phyloP scores from a whole-genome alignment of 768 basidiomycete species.

The Mycena galericulata region DNA sequence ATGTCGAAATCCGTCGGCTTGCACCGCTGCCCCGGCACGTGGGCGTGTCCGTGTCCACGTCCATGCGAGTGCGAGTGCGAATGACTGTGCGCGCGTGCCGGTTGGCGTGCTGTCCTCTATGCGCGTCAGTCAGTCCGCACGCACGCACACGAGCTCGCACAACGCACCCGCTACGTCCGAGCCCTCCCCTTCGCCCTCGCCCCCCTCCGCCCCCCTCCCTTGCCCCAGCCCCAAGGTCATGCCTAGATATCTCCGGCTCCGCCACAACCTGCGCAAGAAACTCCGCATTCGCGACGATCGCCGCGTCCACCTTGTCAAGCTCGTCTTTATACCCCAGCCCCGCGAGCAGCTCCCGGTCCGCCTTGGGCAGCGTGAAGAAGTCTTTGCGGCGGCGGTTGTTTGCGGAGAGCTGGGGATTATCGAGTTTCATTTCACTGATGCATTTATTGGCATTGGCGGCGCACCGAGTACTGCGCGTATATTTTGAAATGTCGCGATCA shows the following conservation, averaged over 20 bases:
- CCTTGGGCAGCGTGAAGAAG: slow-evolving; percentile 73
- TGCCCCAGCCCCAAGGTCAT: slow-evolving; percentile 50
- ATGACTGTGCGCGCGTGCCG: not conserved
- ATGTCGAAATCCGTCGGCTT: slow-evolving; percentile 79
- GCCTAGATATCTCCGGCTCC: slow-evolving; percentile 85
- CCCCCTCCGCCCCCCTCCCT: too few species aligned
- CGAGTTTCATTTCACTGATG: too few species aligned
- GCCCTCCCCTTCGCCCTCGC: too few species aligned
- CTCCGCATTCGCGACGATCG: slow-evolving; percentile 83
- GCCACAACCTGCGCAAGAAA: slow-evolving; percentile 82
- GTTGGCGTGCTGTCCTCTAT: not conserved
- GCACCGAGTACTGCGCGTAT: too few species aligned
- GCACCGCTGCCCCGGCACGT: slow-evolving; percentile 48
- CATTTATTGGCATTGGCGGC: too few species aligned
- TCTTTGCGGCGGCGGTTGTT: slow-evolving; percentile 81
- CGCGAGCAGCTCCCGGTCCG: slow-evolving; percentile 77
- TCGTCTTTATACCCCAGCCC: slow-evolving; percentile 82
- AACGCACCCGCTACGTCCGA: too few species aligned
- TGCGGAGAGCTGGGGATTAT: slow-evolving; percentile 62
- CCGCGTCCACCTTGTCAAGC: slow-evolving; percentile 82
- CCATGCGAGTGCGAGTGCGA: slow-evolving; percentile 25
- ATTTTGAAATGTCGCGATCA: too few species aligned
- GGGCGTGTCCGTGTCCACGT: too few species aligned
- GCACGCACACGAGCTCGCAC: too few species aligned
- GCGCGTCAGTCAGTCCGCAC: too few species aligned